Conservation (phyloP, 2,329 filamentous ascomycete species). For the Dactylellina cionopaga region DNA sequence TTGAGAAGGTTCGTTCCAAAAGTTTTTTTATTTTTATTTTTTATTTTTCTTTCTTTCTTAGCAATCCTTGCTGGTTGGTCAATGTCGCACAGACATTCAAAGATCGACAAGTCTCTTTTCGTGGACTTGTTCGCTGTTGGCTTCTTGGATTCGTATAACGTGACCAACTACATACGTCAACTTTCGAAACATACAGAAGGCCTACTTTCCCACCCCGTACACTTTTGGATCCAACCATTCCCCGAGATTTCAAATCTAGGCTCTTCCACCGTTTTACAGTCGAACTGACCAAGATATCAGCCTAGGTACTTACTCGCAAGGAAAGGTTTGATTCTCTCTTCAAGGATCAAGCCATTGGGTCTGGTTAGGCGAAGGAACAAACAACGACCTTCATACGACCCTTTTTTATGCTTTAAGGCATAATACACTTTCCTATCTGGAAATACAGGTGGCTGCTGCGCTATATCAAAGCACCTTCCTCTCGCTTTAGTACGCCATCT, state of each 20-base stretch:
- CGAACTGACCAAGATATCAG: background rate
- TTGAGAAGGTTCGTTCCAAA: slow-evolving; percentile 51
- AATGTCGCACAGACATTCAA: slow-evolving; percentile 43
- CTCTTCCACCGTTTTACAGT: slow-evolving; percentile 20
- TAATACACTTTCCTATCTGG: slow-evolving; percentile 39
- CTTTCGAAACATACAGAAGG: slow-evolving; percentile 2
- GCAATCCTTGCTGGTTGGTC: slow-evolving; percentile 31
- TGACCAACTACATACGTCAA: slow-evolving; percentile 26
- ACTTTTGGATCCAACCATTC: too few relatives aligned
- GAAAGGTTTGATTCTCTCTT: slow-evolving; percentile 23
- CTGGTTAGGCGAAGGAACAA: slow-evolving; percentile 23
- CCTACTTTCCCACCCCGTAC: too few relatives aligned
- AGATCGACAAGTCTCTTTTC: slow-evolving; percentile 1
- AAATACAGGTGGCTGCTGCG: slow-evolving; percentile 8
- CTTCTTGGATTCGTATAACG: too few relatives aligned
- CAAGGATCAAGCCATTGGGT: background rate
- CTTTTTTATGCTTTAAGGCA: background rate
- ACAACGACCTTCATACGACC: background rate
- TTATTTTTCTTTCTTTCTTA: too few relatives aligned
- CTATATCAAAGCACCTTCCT: slow-evolving; percentile 36
- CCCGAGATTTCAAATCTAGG: slow-evolving; percentile 20
- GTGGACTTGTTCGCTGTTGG: background rate
- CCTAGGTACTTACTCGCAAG: too few relatives aligned
- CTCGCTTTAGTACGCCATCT: slow-evolving; percentile 34
- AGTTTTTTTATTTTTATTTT: too few relatives aligned